These are phyloP conservation scores for Aeschynomene evenia DNA, from an alignment of 306 rosid genomes.

Conservation along the genomic window DNA sequence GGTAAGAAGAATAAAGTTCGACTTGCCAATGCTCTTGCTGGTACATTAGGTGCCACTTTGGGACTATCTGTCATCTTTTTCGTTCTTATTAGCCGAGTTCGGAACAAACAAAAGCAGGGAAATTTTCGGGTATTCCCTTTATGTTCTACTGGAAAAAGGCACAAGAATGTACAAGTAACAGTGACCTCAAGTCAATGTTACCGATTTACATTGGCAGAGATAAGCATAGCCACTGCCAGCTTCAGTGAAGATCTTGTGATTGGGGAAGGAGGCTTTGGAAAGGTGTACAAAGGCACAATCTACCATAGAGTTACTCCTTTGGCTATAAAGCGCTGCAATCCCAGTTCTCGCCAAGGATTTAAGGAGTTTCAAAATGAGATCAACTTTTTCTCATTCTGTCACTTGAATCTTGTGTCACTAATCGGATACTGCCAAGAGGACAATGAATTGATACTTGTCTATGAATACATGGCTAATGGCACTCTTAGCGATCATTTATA, in stretches of 20 bases:
- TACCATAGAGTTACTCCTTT: conserved; percentile 22
- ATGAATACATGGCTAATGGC: conserved; percentile 52
- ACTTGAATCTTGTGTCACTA: conserved; percentile 42
- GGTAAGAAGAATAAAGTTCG: not conserved
- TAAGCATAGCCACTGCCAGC: conserved; percentile 39
- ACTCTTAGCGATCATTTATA: conserved; percentile 50
- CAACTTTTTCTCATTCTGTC: conserved; percentile 32
- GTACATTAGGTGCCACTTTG: conserved; percentile 19
- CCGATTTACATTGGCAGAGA: conserved; percentile 38
- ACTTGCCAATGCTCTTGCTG: not conserved
- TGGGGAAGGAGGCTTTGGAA: conserved; percentile 55
- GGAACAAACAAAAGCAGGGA: conserved; percentile 12
- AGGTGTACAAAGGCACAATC: conserved; percentile 46
- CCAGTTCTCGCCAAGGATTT: conserved; percentile 39
- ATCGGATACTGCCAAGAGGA: conserved; percentile 48
- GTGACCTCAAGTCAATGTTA: conserved; percentile 27
- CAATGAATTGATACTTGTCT: conserved; percentile 47
- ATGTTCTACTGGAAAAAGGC: not conserved
- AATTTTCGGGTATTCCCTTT: not conserved
- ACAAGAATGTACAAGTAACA: conserved; percentile 15
- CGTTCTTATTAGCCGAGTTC: not conserved
- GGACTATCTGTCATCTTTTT: not conserved
- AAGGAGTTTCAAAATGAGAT: conserved; percentile 49
- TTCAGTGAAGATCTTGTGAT: conserved; percentile 38
- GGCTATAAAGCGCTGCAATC: conserved; percentile 50